phyloP scores from a whole-genome alignment of 1,139 yeast genomes.

The Pichia sp. region DNA sequence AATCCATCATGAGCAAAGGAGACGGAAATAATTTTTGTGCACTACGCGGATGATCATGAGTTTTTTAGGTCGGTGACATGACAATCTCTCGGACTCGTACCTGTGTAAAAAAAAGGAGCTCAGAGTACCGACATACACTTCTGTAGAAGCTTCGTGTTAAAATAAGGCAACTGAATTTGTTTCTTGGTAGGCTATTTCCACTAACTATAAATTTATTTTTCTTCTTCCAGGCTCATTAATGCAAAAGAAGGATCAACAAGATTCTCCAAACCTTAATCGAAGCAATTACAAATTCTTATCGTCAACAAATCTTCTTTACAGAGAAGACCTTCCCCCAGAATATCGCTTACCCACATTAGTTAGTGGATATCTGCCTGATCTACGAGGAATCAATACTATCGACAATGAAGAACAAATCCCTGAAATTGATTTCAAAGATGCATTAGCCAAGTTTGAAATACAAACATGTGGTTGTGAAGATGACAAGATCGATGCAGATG shows the following conservation, averaged over 20 bases:
- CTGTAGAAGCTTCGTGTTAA: too few relatives aligned
- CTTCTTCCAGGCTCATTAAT: too few relatives aligned
- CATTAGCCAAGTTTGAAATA: slow-evolving; percentile 12
- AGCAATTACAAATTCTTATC: slow-evolving; percentile 12
- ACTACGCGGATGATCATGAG: neutral
- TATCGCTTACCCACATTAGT: slow-evolving; percentile 22
- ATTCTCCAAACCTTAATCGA: neutral
- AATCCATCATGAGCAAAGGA: too few relatives aligned
- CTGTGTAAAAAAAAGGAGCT: too few relatives aligned
- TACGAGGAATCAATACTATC: slow-evolving; percentile 24
- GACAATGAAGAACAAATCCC: slow-evolving; percentile 32
- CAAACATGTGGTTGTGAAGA: neutral
- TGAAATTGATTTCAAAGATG: slow-evolving; percentile 23
- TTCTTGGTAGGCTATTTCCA: too few relatives aligned
- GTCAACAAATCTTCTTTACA: slow-evolving; percentile 13
- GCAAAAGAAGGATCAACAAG: slow-evolving; percentile 2
- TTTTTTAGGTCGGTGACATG: neutral
- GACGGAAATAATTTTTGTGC: neutral
- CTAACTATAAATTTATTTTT: too few relatives aligned
- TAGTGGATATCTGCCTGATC: slow-evolving; percentile 19
- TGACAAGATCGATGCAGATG: neutral
- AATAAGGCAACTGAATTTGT: too few relatives aligned
- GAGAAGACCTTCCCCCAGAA: slow-evolving; percentile 17
- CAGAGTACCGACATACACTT: too few relatives aligned
- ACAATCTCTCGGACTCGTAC: neutral